Evolutionary conservation across 179 eudicot genomes (phyloP).

Genomic region (Silene noctiflora): DNA sequence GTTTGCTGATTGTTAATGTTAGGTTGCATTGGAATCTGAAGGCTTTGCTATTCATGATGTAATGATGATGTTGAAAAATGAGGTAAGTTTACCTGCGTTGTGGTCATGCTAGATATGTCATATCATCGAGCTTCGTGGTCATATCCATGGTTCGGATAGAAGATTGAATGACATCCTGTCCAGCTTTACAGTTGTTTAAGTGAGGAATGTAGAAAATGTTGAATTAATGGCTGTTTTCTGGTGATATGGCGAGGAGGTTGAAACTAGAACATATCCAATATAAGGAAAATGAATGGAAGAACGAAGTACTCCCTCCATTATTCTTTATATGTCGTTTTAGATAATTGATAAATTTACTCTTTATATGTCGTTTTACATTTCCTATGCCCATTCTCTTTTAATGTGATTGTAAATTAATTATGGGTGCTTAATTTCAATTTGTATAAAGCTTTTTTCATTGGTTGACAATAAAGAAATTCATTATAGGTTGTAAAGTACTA

Average conservation of each 20-base stretch:
- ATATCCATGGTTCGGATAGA: neutral
- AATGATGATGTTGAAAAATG: constrained; percentile 68
- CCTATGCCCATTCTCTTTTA: no score
- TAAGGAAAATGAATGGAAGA: neutral
- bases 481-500: no score
- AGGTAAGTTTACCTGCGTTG: constrained; percentile 41
- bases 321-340: no score
- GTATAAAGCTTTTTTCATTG: no score
- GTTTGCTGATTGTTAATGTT: constrained; percentile 18
- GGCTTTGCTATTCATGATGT: constrained; percentile 97
- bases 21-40: constrained; percentile 88
- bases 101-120: constrained; percentile 9
- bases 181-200: neutral
- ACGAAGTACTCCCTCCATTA: no score
- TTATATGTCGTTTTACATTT: no score
- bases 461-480: no score
- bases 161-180: neutral
- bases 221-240: neutral
- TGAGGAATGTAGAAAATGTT: neutral
- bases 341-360: no score
- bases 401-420: no score
- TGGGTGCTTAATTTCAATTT: no score
- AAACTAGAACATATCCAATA: neutral
- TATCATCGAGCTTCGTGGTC: constrained; percentile 2
- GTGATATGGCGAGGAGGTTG: neutral